Base-by-base conservation (phyloP, 1,284 basidiomycete species). In the Mycosarcoma mackinlayi region DNA sequence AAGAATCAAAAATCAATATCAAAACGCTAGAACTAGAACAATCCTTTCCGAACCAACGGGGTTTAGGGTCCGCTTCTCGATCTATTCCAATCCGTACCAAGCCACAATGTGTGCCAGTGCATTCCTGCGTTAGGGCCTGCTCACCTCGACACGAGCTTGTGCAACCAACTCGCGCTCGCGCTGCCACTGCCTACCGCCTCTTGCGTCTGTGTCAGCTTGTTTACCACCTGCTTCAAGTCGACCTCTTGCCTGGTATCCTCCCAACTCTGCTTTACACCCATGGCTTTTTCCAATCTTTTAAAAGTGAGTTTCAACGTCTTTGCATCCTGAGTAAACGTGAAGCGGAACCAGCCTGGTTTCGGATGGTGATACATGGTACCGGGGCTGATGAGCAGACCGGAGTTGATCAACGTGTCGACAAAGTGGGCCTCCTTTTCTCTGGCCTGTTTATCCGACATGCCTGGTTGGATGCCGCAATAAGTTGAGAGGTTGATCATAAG, bases 351-450 rank as follows among this genome's bases (percentile, higher is more conserved):
- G 7, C 77, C 77, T 6, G 70, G 38, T 6, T 39, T 56, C 2
- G 71, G 58, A 21, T 72, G 65, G 33, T 79, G 73, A 51, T 79
- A 79, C 42, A 66, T 61, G 9, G 48, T 47, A 2, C 77, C 77
- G 5, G 77, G 77, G 2, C 67, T 71, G 1, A 79, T 37, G 23
- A 69, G 59, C 18, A 79, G 51, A 1, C 63, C 46, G 2, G 35
- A 19, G 8, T 73, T 52, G n/a, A 78, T 25, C 27, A 78, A 30
- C 14, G 30, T 41, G 3, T 47, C 34, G 1, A 66, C 54, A 1
- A 78, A 50, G 4, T 35, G 38, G 1, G 24, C 51, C 27, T 78
- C 76, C 24, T 41, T 64, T 11, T 61, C 13, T 16, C 53, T 39
- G 6, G 27, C 57, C 10, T 48, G 28, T 4, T 44, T 41, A 4